Evolutionary conservation across 805 yeast species (phyloP).

Genomic region (Lipomyces sp.): DNA sequence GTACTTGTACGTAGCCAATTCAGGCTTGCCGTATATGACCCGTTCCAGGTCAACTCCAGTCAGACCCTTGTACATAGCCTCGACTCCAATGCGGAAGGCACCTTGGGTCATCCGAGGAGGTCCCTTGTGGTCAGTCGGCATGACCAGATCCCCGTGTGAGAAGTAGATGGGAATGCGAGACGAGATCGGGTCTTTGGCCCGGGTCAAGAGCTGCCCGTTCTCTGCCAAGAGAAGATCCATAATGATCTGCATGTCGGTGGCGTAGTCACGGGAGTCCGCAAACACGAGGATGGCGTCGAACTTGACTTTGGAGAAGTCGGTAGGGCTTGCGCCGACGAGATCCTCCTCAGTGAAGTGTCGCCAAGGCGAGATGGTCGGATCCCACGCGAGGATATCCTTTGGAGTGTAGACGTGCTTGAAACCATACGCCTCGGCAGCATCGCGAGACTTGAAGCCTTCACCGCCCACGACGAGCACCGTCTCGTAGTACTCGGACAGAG

Average conservation of each 20-base stretch:
- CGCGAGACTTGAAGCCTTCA: conserved; percentile 79
- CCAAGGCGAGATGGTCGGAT: conserved; percentile 77
- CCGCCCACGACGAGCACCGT: conserved; percentile 90
- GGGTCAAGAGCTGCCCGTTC: conserved; percentile 84
- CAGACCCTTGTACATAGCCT: conserved; percentile 81
- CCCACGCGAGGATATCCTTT: conserved; percentile 80
- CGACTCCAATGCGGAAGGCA: conserved; percentile 85
- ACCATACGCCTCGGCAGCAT: conserved; percentile 83
- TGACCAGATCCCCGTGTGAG: conserved; percentile 89
- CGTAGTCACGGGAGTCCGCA: conserved; percentile 93
- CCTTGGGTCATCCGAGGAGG: conserved; percentile 89
- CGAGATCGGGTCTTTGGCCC: conserved; percentile 51
- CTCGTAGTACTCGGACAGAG: conserved; percentile 66
- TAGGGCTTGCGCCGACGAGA: conserved; percentile 10
- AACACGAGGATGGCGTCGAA: conserved; percentile 86
- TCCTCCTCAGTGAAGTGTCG: conserved; percentile 73
- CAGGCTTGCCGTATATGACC: conserved; percentile 88
- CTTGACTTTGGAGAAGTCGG: conserved; percentile 65
- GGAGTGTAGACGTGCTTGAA: conserved; percentile 83
- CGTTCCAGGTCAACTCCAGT: conserved; percentile 82
- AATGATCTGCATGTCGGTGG: conserved; percentile 88
- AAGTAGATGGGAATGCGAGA: conserved; percentile 50
- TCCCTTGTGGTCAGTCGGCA: conserved; percentile 86
- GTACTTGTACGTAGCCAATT: conserved; percentile 80
- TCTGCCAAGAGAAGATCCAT: conserved; percentile 77